Evolutionary conservation across 371 early-diverging fungal species (phyloP).

Genomic region (Mortierella sp.): DNA sequence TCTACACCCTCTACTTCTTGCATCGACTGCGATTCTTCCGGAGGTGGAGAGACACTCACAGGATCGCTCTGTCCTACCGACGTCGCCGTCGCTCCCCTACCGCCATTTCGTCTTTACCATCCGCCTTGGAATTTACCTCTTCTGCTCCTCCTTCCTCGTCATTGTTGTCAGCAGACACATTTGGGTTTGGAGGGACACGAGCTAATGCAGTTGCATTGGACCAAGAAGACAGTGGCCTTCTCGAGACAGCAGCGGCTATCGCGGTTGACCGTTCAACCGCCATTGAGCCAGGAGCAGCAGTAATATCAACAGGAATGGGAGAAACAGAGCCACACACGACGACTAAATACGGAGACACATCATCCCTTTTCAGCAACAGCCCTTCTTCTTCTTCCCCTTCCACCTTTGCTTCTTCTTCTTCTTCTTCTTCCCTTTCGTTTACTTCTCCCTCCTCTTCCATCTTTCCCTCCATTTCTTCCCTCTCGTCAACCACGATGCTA

Average conservation of each 20-base stretch:
- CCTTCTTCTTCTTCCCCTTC: not conserved
- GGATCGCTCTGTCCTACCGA: not conserved
- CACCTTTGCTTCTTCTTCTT: not conserved
- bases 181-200: not conserved
- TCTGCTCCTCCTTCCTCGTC: not conserved
- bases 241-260: not conserved
- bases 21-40: slow-evolving; percentile 42
- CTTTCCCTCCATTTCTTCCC: not conserved
- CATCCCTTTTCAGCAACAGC: not conserved
- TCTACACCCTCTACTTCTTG: slow-evolving; percentile 46
- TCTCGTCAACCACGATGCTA: not conserved
- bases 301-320: not conserved
- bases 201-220: not conserved
- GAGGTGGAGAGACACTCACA: slow-evolving; percentile 8
- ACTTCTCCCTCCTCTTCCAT: not conserved
- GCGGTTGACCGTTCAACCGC: not conserved
- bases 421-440: no score
- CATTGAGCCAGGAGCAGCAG: not conserved
- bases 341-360: not conserved
- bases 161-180: not conserved
- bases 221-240: not conserved
- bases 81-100: slow-evolving; percentile 1
- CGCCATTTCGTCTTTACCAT: not conserved
- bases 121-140: not conserved
- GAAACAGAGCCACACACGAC: not conserved